A percentile compares a stretch with the other conserved stretches of the same genome.
Evolutionary conservation across 2,329 filamentous ascomycete genomes (phyloP).

Genomic region (Hypoxylon rubiginosum): DNA sequence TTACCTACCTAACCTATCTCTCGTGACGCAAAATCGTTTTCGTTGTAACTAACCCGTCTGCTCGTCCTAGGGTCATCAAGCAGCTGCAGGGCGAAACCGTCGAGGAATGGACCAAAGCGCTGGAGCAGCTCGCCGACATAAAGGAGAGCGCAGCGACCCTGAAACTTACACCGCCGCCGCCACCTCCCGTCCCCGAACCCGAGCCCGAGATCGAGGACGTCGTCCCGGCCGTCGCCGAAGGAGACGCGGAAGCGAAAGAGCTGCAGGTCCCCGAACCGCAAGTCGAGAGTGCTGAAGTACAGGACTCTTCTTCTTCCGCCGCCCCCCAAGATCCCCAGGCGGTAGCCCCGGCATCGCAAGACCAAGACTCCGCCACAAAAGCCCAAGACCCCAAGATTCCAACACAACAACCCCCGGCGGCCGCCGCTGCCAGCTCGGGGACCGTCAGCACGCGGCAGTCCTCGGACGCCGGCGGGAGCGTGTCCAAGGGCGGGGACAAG

Average conservation of each 20-base stretch:
- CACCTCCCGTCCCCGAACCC: constrained; percentile 1
- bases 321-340: neutral
- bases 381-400: constrained; percentile 1
- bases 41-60: constrained; percentile 13
- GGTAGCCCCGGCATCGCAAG: neutral
- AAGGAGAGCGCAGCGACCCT: constrained; percentile 8
- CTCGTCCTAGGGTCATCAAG: constrained; percentile 16
- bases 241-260: constrained; percentile 3
- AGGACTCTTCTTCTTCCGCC: no score
- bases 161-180: constrained; percentile 23
- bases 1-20: neutral
- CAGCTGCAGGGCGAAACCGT: constrained; percentile 22
- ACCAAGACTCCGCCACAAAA: neutral
- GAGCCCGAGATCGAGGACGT: constrained; percentile 7
- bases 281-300: neutral
- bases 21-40: neutral
- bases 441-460: constrained; percentile 22
- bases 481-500: constrained; percentile 7
- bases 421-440: constrained; percentile 14
- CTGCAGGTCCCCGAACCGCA: neutral
- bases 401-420: neutral
- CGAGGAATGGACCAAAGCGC: constrained; percentile 29
- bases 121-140: constrained; percentile 12
- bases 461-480: constrained; percentile 1
- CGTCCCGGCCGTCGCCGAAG: constrained; percentile 3